phyloP scores from a whole-genome alignment of 2,329 filamentous ascomycete genomes.

The Metarhizium brunneum region DNA sequence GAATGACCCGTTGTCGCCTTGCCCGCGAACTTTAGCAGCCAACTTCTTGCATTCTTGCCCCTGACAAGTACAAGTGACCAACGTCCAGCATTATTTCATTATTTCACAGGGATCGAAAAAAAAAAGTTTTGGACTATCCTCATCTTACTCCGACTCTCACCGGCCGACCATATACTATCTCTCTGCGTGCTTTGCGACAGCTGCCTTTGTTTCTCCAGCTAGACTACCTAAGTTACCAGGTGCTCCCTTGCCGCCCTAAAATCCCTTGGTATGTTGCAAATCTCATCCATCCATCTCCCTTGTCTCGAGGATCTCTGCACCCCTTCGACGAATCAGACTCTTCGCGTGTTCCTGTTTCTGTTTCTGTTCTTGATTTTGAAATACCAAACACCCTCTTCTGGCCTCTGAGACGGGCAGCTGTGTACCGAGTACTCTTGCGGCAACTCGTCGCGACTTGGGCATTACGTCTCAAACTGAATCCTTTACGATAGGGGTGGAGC shows the following conservation, averaged over 20 bases:
- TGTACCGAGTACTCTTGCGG: neutral
- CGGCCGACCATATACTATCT: neutral
- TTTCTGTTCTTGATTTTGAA: neutral
- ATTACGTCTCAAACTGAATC: neutral
- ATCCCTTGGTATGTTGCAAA: constrained; percentile 2
- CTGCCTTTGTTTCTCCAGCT: neutral
- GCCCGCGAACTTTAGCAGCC: neutral
- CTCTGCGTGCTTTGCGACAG: constrained; percentile 1
- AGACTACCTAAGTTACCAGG: neutral
- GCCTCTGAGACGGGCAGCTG: neutral
- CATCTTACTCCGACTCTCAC: neutral
- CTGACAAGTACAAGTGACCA: neutral
- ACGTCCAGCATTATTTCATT: neutral
- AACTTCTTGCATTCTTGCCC: neutral
- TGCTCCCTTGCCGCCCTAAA: neutral
- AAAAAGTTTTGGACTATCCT: neutral
- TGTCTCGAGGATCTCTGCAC: neutral
- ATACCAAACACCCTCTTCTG: neutral
- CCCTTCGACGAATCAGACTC: neutral
- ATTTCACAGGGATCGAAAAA: neutral
- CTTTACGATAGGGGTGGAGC: neutral
- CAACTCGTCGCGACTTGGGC: neutral
- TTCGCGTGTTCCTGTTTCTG: neutral
- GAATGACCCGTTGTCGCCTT: too few species aligned
- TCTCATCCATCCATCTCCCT: neutral